Evolutionary conservation across 768 basidiomycete genomes (phyloP).

Genomic region (Leccinum truebloodii): DNA sequence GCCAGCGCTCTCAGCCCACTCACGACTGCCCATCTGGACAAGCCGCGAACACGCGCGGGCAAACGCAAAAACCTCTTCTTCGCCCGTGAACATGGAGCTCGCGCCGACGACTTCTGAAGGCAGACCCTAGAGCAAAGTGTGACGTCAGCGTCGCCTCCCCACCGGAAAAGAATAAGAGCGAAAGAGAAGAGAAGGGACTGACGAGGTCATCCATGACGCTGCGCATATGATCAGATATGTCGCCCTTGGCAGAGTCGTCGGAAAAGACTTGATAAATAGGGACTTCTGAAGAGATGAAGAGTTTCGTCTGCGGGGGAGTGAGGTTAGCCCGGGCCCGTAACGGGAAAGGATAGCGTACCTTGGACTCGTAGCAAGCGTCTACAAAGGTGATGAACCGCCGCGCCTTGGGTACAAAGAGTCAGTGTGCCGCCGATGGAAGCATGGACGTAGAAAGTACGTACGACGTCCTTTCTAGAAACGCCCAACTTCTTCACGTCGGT

Average conservation of each 20-base stretch:
- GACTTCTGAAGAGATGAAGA: slow-evolving; percentile 91
- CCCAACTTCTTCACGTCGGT: slow-evolving; percentile 88
- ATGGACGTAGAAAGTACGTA: slow-evolving; percentile 29
- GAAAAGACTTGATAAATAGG: slow-evolving; percentile 91
- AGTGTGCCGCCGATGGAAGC: background rate
- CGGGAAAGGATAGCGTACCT: slow-evolving; percentile 42
- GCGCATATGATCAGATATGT: slow-evolving; percentile 83
- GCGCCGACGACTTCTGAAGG: slow-evolving; percentile 72
- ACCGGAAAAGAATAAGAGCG: no score
- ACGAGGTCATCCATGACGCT: slow-evolving; percentile 96
- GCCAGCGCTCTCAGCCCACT: slow-evolving; percentile 66
- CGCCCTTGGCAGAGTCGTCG: slow-evolving; percentile 51
- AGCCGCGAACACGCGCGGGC: slow-evolving; percentile 88
- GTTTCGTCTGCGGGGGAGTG: slow-evolving; percentile 60
- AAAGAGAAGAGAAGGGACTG: slow-evolving; percentile 18
- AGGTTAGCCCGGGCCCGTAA: background rate
- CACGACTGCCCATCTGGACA: slow-evolving; percentile 88
- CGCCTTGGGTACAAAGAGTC: slow-evolving; percentile 48
- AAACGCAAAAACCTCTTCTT: slow-evolving; percentile 97
- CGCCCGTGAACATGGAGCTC: slow-evolving; percentile 92
- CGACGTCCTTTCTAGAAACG: slow-evolving; percentile 83
- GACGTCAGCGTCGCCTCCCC: background rate
- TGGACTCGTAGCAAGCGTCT: slow-evolving; percentile 95
- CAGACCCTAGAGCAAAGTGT: slow-evolving; percentile 56
- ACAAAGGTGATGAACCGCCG: slow-evolving; percentile 97